Percentiles rank a stretch among this genome's conserved stretches.
Evolutionary conservation across 495 filamentous ascomycete genomes (phyloP).

Genomic region (Margaritispora aquatica): DNA sequence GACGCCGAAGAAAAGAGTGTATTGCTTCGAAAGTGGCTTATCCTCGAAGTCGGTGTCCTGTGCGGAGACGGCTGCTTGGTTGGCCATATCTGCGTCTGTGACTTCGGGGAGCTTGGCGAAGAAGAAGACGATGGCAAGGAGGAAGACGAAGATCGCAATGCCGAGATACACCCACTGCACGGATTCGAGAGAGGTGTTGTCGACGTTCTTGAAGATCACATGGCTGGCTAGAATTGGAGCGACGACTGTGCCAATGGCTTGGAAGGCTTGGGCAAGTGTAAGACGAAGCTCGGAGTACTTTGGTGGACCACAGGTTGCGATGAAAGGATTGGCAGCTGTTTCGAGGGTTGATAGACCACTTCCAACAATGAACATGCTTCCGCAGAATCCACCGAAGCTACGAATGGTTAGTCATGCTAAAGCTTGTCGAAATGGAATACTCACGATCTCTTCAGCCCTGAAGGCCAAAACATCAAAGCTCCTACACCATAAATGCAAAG

Average conservation of each 20-base stretch:
- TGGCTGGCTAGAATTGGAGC: conserved; percentile 61
- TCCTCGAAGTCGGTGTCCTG: conserved; percentile 29
- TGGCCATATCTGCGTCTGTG: conserved; percentile 67
- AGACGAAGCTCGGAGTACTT: conserved; percentile 63
- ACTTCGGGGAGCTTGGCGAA: conserved; percentile 62
- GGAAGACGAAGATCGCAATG: conserved; percentile 61
- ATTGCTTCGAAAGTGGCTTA: conserved; percentile 54
- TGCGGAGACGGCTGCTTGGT: conserved; percentile 38
- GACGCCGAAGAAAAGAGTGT: conserved; percentile 59
- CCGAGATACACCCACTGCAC: conserved; percentile 75
- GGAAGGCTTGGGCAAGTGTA: conserved; percentile 60
- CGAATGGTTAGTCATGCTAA: neutral
- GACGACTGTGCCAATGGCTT: conserved; percentile 58
- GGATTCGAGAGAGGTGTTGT: conserved; percentile 43
- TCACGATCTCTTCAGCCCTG: conserved; percentile 44
- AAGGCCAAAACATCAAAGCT: conserved; percentile 56
- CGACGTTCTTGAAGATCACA: conserved; percentile 58
- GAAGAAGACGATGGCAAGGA: conserved; percentile 59
- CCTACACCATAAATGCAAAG: conserved; percentile 52
- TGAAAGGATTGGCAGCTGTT: conserved; percentile 59
- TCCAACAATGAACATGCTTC: conserved; percentile 63
- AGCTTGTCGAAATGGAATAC: neutral
- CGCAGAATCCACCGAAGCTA: conserved; percentile 64
- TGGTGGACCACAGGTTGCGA: conserved; percentile 57
- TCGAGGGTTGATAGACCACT: conserved; percentile 65